A percentile compares a stretch with the other conserved stretches of the same genome.
Conservation (phyloP, 371 early-diverging fungal species). For the Mortierella sp. region DNA sequence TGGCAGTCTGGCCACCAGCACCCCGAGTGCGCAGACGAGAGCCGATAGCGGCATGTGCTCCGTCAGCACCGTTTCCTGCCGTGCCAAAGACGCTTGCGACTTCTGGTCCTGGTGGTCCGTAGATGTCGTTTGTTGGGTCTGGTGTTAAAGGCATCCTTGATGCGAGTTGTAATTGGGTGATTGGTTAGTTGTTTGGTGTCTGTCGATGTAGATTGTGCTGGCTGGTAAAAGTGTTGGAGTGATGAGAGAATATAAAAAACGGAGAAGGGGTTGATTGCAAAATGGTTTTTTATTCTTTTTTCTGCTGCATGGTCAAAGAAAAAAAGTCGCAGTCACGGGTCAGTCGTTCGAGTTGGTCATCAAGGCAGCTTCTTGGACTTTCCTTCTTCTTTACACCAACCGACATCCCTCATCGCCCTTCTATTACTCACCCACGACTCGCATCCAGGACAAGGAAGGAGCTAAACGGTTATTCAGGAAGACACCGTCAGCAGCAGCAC, state of each 20-base stretch:
- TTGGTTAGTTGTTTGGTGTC: neutral
- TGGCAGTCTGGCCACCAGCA: slow-evolving; percentile 31
- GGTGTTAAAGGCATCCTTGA: slow-evolving; percentile 8
- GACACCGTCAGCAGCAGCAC: neutral
- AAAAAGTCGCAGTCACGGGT: neutral
- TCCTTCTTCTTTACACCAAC: neutral
- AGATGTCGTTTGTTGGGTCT: slow-evolving; percentile 38
- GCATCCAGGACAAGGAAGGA: neutral
- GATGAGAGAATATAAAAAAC: neutral
- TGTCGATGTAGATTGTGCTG: neutral
- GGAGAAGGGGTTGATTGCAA: neutral
- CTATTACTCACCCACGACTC: neutral
- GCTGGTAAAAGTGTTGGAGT: neutral
- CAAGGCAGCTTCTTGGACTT: neutral
- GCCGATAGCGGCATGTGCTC: neutral
- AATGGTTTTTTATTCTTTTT: neutral
- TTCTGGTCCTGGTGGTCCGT: slow-evolving; percentile 32
- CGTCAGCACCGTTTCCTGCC: neutral
- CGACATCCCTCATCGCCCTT: neutral
- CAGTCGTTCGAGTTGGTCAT: neutral
- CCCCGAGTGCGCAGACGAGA: slow-evolving; percentile 27
- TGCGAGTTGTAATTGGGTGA: neutral
- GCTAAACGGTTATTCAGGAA: neutral
- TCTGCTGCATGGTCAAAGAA: neutral
- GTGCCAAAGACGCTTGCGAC: slow-evolving; percentile 14